Conservation (phyloP, 169 alveolate genomes). For the Perkinsus marinus region DNA sequence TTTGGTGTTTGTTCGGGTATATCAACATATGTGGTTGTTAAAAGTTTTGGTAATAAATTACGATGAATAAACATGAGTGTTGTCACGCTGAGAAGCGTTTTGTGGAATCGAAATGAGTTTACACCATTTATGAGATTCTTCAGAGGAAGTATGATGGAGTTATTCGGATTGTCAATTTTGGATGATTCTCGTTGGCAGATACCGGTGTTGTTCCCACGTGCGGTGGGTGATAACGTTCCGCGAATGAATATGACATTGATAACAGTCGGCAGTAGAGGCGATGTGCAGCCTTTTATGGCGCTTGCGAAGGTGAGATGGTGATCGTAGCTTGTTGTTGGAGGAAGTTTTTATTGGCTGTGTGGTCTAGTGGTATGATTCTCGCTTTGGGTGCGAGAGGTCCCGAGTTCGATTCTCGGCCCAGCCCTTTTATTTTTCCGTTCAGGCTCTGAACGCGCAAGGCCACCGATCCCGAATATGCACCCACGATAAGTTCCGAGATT, state of each 20-base stretch:
- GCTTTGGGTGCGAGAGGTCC: constrained; percentile 96
- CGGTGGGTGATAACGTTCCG: not conserved
- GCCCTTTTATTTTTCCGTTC: constrained; percentile 29
- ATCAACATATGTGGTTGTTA: too few relatives aligned
- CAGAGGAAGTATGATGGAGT: too few relatives aligned
- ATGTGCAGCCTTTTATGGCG: constrained; percentile 1
- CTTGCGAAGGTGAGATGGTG: not conserved
- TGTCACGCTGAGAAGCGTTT: too few relatives aligned
- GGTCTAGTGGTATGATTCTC: constrained; percentile 92
- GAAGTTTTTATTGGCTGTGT: not conserved
- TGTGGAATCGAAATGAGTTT: too few relatives aligned
- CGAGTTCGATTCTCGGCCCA: constrained; percentile 93
- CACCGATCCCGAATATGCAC: not conserved
- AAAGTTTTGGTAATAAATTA: too few relatives aligned
- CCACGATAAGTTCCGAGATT: not conserved
- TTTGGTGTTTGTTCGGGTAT: too few relatives aligned
- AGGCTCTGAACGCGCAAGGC: not conserved
- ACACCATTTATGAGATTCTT: too few relatives aligned
- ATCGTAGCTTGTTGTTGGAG: not conserved
- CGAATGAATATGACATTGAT: not conserved
- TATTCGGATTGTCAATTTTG: too few relatives aligned
- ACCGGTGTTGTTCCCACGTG: not conserved
- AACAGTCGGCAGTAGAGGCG: not conserved
- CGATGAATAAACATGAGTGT: too few relatives aligned
- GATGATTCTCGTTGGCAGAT: not conserved